phyloP scores from a whole-genome alignment of 2,329 filamentous ascomycete genomes.

The Lasiodiplodia sp. region DNA sequence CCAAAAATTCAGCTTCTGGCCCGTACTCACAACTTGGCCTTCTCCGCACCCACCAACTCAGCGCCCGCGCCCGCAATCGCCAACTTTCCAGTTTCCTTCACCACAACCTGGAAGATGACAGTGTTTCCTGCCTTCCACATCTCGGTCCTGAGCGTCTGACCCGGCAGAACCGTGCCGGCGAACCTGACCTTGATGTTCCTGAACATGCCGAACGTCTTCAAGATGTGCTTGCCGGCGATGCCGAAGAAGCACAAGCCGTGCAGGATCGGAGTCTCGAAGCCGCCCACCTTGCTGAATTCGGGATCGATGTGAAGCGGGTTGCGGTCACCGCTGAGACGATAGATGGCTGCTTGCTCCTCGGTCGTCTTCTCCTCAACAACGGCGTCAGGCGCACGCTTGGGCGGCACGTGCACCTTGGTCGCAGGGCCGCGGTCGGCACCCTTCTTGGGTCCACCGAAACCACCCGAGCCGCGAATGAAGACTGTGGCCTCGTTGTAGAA shows the following conservation, averaged over 20 bases:
- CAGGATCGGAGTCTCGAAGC: constrained; percentile 92
- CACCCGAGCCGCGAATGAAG: constrained; percentile 89
- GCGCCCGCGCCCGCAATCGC: constrained; percentile 82
- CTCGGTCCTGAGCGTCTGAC: constrained; percentile 87
- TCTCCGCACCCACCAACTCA: constrained; percentile 66
- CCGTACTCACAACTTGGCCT: constrained; percentile 42
- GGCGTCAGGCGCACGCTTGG: constrained; percentile 72
- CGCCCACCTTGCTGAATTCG: constrained; percentile 90
- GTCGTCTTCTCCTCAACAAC: constrained; percentile 86
- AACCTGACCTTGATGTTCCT: constrained; percentile 95
- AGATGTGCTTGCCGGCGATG: constrained; percentile 85
- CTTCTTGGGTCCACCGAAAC: constrained; percentile 85
- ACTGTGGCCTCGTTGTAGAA: constrained; percentile 98
- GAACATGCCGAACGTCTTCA: constrained; percentile 55
- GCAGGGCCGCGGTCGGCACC: constrained; percentile 78
- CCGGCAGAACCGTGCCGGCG: constrained; percentile 83
- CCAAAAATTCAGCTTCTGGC: background rate
- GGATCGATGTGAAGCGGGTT: constrained; percentile 98
- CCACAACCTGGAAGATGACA: constrained; percentile 84
- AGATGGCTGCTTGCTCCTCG: constrained; percentile 90
- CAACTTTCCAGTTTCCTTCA: constrained; percentile 91
- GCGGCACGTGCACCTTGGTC: constrained; percentile 80
- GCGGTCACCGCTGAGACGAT: constrained; percentile 91
- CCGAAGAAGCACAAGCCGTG: constrained; percentile 98
- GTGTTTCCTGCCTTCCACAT: constrained; percentile 75